These are phyloP conservation scores for Cytospora paraplurivora DNA, from an alignment of 2,329 filamentous ascomycete genomes.

Conservation along the genomic window DNA sequence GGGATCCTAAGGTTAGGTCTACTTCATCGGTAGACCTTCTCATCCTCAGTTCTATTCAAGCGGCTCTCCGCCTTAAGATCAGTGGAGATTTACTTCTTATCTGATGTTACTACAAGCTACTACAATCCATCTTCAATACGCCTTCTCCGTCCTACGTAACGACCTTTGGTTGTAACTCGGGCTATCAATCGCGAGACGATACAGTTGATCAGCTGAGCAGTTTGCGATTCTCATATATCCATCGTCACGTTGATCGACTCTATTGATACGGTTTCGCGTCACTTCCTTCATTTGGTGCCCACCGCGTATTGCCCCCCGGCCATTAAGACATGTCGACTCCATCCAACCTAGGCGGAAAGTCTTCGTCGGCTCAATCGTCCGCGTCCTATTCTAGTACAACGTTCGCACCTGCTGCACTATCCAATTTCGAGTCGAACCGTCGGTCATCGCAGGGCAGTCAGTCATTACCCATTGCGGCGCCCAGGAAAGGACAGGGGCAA, in stretches of 20 bases:
- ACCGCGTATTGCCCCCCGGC: background rate
- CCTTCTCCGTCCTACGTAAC: background rate
- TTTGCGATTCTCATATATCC: background rate
- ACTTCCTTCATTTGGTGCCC: background rate
- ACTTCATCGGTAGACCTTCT: constrained; percentile 19
- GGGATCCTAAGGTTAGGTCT: constrained; percentile 22
- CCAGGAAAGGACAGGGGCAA: constrained; percentile 74
- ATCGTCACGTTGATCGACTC: constrained; percentile 3
- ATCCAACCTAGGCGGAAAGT: constrained; percentile 51
- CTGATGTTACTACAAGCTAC: constrained; percentile 3
- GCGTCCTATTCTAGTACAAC: constrained; percentile 45
- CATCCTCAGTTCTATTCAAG: background rate
- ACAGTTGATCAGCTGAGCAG: background rate
- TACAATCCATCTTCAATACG: background rate
- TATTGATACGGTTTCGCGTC: background rate
- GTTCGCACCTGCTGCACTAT: constrained; percentile 45
- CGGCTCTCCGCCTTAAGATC: background rate
- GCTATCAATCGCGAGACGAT: constrained; percentile 8
- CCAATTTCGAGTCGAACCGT: constrained; percentile 54
- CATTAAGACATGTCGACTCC: constrained; percentile 36
- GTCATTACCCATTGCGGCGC: constrained; percentile 44
- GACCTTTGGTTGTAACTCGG: background rate
- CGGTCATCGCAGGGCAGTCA: constrained; percentile 46
- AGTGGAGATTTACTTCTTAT: background rate
- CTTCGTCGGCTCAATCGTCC: constrained; percentile 46